Percentiles rank a stretch among this genome's conserved stretches.
These are phyloP conservation scores for Phoenix roebelenii DNA, from an alignment of 176 grass and related monocot genomes.

Conservation along the genomic window DNA sequence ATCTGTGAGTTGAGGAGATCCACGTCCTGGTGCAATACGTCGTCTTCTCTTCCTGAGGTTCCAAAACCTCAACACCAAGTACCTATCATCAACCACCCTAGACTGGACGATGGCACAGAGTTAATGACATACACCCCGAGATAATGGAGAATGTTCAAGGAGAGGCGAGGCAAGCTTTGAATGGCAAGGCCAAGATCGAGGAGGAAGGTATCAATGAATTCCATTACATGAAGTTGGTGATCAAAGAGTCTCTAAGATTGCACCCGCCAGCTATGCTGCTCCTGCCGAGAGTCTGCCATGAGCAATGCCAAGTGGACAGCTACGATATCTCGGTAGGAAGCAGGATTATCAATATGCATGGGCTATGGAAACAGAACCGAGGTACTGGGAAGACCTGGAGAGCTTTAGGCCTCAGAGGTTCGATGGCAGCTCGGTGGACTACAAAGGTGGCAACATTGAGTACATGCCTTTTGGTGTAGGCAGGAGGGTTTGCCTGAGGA, in stretches of 20 bases:
- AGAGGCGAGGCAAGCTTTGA: background rate
- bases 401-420: constrained; percentile 5
- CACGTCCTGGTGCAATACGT: too few relatives aligned
- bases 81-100: background rate
- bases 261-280: too few relatives aligned
- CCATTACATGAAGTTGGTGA: too few relatives aligned
- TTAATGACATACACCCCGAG: constrained; percentile 13
- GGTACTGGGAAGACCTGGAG: constrained; percentile 1
- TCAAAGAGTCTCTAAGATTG: too few relatives aligned
- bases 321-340: background rate
- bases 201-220: background rate
- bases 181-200: background rate
- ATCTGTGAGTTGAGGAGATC: too few relatives aligned
- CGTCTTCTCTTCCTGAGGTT: too few relatives aligned
- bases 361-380: background rate
- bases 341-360: background rate
- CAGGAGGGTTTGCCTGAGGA: constrained; percentile 18
- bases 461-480: constrained; percentile 29
- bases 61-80: too few relatives aligned
- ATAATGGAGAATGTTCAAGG: constrained; percentile 16
- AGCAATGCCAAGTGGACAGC: too few relatives aligned
- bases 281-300: too few relatives aligned
- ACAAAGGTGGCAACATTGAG: background rate
- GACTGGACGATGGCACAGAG: constrained; percentile 30
- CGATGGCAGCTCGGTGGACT: too few relatives aligned